Evolutionary conservation across 129 eudicot genomes (phyloP).

Genomic region (Calendula officinalis): DNA sequence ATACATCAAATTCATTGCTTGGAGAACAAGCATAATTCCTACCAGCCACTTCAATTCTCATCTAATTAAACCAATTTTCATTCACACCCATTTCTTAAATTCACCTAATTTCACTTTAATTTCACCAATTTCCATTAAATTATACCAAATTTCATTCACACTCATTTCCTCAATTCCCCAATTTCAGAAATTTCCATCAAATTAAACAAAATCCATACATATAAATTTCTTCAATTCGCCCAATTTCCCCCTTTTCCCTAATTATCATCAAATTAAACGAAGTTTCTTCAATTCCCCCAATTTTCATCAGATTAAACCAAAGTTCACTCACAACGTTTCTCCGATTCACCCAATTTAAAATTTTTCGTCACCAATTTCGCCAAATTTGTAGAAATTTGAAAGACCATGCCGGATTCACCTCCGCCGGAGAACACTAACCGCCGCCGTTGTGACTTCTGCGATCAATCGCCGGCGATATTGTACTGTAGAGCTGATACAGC

Average conservation of each 20-base stretch:
- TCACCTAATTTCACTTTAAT: background rate
- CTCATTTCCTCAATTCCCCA: background rate
- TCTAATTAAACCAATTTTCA: background rate
- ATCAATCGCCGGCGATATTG: slow-evolving; percentile 48
- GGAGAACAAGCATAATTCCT: slow-evolving; percentile 22
- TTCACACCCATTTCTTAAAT: background rate
- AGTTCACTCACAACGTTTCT: no score
- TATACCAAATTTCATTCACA: background rate
- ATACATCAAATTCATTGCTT: slow-evolving; percentile 24
- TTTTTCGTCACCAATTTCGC: background rate
- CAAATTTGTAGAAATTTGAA: background rate
- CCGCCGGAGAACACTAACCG: background rate
- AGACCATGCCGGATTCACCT: slow-evolving; percentile 37
- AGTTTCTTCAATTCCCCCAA: background rate
- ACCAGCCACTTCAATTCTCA: slow-evolving; percentile 14
- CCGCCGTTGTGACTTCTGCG: slow-evolving; percentile 74
- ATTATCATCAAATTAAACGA: no score
- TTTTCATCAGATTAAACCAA: background rate
- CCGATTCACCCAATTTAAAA: background rate
- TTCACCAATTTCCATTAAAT: background rate
- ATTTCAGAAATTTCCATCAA: background rate
- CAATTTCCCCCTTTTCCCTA: background rate
- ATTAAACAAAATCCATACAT: background rate
- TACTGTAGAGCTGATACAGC: slow-evolving; percentile 92
- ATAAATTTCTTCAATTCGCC: background rate